Evolutionary conservation across 352 stramenopile species (phyloP), one percentile per base, ranked within the genome.

Genomic region (Phytophthora crassamura): DNA sequence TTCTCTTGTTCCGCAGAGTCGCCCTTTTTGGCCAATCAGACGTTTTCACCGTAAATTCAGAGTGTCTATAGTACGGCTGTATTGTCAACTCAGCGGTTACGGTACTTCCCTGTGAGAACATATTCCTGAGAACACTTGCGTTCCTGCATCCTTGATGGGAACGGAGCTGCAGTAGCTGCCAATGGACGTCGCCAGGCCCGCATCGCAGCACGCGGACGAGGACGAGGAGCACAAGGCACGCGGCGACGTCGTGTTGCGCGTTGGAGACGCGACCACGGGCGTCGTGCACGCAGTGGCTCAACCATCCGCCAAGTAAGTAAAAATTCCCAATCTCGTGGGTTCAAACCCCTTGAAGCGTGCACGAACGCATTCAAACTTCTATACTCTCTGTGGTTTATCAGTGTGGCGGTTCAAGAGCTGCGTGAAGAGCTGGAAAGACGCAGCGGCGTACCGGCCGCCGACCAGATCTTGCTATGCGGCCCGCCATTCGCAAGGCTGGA

Each of bases 401-500:
- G 87, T 48, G 56, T 93, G 11, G 74, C 80, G 28, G 75, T 94
- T 1, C 80, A 90, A 22, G 80, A 92, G 60, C 53, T 96, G 15
- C 78, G 84, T 14, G 78, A 92, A 10, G 80, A 87, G 43, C 63
- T 96, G 25, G 73, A 73, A 15, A 46, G 74, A 46, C 60, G 66
- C 45, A 94, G 83, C 35, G 80, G 81, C 35, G 80, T 96, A 32
- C 82, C 88, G 1, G 48, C 51, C 12, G 59, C 60, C 15, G 88
- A 96, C 40, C 88, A 96, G 70, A 96, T 96, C 68, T 46, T 96
- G 39, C 66, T 96, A 4, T 77, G 83, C 40, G 88, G 88, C 0
- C 88, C 88, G 42, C 88, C 88, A 12, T 96, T 90, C 45, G 76
- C 82, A 15, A 82, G 85, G 0, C 61, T 96, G 33, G 88, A 96